Base-by-base conservation (phyloP, 768 basidiomycete species). In the Trichaptum fuscoviolaceum region DNA sequence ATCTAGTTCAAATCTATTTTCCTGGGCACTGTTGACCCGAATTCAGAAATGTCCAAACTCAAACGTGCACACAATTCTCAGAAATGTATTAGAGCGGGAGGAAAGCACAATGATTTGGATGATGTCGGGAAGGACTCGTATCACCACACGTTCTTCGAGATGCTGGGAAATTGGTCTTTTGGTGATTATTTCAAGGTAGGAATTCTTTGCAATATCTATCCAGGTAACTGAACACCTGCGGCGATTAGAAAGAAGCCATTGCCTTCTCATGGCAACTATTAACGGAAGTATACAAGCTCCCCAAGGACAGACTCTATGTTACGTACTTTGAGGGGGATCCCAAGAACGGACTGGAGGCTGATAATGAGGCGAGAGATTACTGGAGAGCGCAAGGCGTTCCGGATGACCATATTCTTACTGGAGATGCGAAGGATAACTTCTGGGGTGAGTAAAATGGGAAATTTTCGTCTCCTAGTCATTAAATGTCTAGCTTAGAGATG, bases 161-260 rank as follows among this genome's bases (percentile, higher is more conserved):
- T 99, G 97, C 79, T 99, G 69, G 97, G 97, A 52, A 99, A 99
- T 77, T 99, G 97, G 97, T 98, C 96, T 4, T 99, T 99, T 71
- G 97, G 97, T 0, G 96, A 99, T 77, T 99, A 99, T 81, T 99
- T 99, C 88, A 99, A 99, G 87, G 96, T 87, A 63, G 59, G 76
- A 71, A 34, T 42, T 52, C 8, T 58, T 20, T 62, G 25, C 5
- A 36, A 27, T 23, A 24, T 25, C 15, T 25, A 30, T 23, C 15
- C 20, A 10, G 63, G 59, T 34, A 34, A 24, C 24, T 61, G 59
- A 25, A 2, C 24, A 61, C 8, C 24, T 61, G 30, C 24, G 30
- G 24, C 25, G 59, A 61, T 61, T 61, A 96, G 96, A 89, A 90
- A 85, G 97, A 99, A 69, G 96, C 97, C 1, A 90, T 97, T 66